Evolutionary conservation across 495 filamentous ascomycete species (phyloP).

Genomic region (Melanomma pulvis-pyrius): DNA sequence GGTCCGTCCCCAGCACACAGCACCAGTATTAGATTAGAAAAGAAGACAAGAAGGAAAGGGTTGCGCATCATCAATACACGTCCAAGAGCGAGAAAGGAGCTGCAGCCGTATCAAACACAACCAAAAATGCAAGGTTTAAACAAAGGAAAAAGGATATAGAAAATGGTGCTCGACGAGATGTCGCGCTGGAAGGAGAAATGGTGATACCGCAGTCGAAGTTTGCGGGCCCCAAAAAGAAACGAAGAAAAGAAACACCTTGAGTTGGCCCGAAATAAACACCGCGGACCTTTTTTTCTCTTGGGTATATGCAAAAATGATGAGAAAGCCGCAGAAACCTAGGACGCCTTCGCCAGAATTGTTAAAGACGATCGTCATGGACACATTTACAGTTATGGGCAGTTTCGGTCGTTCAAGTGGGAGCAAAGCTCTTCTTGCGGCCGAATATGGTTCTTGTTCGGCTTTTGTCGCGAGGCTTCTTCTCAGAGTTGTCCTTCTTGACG

Average conservation of each 20-base stretch:
- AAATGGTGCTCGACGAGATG: neutral
- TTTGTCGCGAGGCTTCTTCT: constrained; percentile 66
- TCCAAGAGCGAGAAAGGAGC: neutral
- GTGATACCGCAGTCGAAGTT: constrained; percentile 4
- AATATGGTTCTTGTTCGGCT: constrained; percentile 69
- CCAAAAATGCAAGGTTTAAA: constrained; percentile 10
- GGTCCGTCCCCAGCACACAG: constrained; percentile 19
- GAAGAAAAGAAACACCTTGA: neutral
- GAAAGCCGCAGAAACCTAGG: constrained; percentile 11
- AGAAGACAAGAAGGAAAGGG: constrained; percentile 17
- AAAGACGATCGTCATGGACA: constrained; percentile 25
- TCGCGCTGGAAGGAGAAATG: neutral
- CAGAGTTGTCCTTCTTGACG: constrained; percentile 42
- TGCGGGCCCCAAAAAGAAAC: neutral
- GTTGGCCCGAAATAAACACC: constrained; percentile 3
- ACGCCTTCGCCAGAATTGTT: constrained; percentile 21
- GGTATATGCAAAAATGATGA: constrained; percentile 30
- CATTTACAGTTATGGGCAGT: constrained; percentile 15
- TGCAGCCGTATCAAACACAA: constrained; percentile 23
- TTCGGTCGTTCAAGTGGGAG: neutral
- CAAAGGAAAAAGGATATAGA: constrained; percentile 1
- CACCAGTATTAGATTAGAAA: constrained; percentile 35
- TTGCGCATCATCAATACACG: constrained; percentile 23
- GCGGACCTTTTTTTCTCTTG: constrained; percentile 9
- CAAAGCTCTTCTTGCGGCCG: constrained; percentile 57